These are phyloP conservation scores for Neurospora intermedia DNA, from an alignment of 495 filamentous ascomycete genomes.

Conservation along the genomic window DNA sequence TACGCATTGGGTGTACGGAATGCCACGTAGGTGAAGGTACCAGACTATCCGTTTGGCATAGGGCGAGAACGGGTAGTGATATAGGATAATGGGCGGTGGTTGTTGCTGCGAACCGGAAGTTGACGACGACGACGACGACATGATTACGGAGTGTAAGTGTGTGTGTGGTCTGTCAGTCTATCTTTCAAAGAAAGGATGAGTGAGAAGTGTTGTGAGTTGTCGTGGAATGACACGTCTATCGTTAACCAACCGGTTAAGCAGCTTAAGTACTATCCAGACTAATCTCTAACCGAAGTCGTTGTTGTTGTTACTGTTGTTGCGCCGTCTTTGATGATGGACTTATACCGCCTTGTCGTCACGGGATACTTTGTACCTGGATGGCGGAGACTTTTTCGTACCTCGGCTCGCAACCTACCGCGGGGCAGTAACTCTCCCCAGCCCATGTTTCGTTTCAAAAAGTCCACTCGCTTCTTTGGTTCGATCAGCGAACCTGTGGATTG, in stretches of 20 bases:
- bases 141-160: not conserved
- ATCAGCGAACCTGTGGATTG: not conserved
- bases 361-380: not conserved
- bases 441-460: not conserved
- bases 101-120: constrained; percentile 4
- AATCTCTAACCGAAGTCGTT: not conserved
- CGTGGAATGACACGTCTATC: not conserved
- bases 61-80: constrained; percentile 47
- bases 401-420: not conserved
- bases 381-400: not conserved
- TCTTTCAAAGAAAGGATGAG: not conserved
- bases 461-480: not conserved
- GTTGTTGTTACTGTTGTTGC: not conserved
- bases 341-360: not conserved
- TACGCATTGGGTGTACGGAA: constrained; percentile 48
- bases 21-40: constrained; percentile 49
- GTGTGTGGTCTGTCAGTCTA: not conserved
- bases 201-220: not conserved
- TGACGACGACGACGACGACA: not conserved
- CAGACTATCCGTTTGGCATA: constrained; percentile 46
- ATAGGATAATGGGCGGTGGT: constrained; percentile 37
- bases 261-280: not conserved
- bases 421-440: not conserved
- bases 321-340: not conserved
- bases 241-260: not conserved